Conservation (phyloP, 345 rosid genomes). For the Murraya koenigii region DNA sequence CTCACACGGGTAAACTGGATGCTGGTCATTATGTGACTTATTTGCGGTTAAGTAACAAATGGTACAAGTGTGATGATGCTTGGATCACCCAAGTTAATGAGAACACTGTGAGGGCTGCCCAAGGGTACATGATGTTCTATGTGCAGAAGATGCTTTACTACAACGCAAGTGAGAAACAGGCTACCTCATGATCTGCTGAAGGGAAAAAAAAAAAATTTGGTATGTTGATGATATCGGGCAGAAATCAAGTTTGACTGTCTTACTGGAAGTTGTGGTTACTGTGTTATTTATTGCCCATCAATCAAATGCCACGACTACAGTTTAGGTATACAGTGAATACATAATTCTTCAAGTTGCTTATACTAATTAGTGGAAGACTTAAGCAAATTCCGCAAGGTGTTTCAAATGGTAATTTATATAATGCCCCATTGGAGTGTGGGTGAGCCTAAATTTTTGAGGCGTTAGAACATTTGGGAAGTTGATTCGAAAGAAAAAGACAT, state of each 20-base stretch:
- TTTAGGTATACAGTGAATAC: conserved; percentile 15
- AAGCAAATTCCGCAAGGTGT: conserved; percentile 2
- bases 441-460: conserved; percentile 51
- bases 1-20: conserved; percentile 58
- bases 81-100: conserved; percentile 64
- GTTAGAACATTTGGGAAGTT: conserved; percentile 24
- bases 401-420: conserved; percentile 10
- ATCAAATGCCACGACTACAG: conserved; percentile 16
- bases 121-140: conserved; percentile 74
- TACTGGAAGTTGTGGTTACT: background rate
- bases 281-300: background rate
- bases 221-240: background rate
- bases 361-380: background rate
- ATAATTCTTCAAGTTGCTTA: conserved; percentile 8
- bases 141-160: conserved; percentile 63
- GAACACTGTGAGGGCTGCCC: conserved; percentile 60
- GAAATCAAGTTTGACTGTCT: background rate
- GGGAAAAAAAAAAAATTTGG: background rate
- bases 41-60: conserved; percentile 51
- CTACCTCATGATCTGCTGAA: conserved; percentile 11
- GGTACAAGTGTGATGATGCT: conserved; percentile 76
- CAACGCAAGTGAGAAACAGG: conserved; percentile 48
- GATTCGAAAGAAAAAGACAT: conserved; percentile 9
- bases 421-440: conserved; percentile 18
- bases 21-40: conserved; percentile 66